Conservation (phyloP, 352 stramenopile genomes). For the Phytophthora tubulina region DNA sequence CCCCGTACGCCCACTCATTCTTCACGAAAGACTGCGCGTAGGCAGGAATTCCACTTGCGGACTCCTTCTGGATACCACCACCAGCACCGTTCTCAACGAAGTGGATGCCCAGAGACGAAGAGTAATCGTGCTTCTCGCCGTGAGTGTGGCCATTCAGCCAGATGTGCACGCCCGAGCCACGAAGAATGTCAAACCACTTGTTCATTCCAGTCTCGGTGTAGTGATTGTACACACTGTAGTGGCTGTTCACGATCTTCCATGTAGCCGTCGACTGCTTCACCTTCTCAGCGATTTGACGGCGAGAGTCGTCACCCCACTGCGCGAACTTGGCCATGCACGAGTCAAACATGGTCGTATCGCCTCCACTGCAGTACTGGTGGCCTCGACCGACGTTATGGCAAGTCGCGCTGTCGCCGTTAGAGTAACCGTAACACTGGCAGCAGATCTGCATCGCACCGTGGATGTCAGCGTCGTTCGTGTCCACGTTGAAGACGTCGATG, state of each 20-base stretch:
- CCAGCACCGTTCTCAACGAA: constrained; percentile 80
- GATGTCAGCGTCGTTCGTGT: constrained; percentile 21
- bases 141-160: constrained; percentile 44
- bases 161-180: constrained; percentile 47
- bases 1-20: constrained; percentile 57
- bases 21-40: constrained; percentile 52
- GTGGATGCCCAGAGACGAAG: constrained; percentile 50
- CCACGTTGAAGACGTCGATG: constrained; percentile 26
- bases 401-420: constrained; percentile 3
- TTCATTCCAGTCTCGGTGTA: constrained; percentile 21
- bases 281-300: constrained; percentile 22
- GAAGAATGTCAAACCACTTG: constrained; percentile 20
- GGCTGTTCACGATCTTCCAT: constrained; percentile 39
- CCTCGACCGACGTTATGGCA: constrained; percentile 13
- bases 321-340: constrained; percentile 21
- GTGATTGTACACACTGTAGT: constrained; percentile 32
- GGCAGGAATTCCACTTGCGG: constrained; percentile 52
- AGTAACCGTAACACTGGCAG: constrained; percentile 30
- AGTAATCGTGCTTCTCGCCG: constrained; percentile 62
- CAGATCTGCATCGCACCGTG: constrained; percentile 18
- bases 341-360: constrained; percentile 23
- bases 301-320: constrained; percentile 21
- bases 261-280: constrained; percentile 29
- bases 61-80: constrained; percentile 64
- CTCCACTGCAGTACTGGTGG: constrained; percentile 18